Base-by-base conservation (phyloP, 441 rosid species). In the Gossypium gossypioides region DNA sequence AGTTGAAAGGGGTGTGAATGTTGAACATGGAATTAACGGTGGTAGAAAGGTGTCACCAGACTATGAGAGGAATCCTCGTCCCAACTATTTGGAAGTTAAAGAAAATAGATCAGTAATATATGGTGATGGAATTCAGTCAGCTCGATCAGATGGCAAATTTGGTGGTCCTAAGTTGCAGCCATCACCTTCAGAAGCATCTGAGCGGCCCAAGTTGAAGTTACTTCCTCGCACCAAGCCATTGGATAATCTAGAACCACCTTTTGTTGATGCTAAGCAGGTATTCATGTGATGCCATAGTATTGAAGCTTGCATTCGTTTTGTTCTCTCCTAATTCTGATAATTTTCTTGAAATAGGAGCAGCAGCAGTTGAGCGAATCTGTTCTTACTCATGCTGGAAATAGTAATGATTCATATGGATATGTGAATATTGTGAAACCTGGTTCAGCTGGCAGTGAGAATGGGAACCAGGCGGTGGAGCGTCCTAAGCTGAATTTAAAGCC, bases 171-270 rank as follows among this genome's bases (percentile, higher is more conserved):
- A 79, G n/a, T 66, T 81, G 77, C 87, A 80, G 56, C 72, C 78
- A 58, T 70, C 72, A 15, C 60, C 0, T 0, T 9, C 54, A 2
- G 76, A 83, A 83, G 75, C 69, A 51, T 73, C 51, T 61, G 92
- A 85, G 74, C 80, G 93, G 48, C 92, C 92, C 60, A 91, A 86
- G 83, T 80, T 91, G 75, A 89, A 82, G 80, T 83, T 91, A 29
- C 80, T 85, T 69, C 89, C 91, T 19, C 84, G 90, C 73, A 77
- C 85, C 56, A 90, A 81, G 84, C 92, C 89, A 67, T 54, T 82
- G 78, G 90, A 85, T 66, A 83, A 32, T 77, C 12, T 77, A 64
- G 93, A 88, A 62, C 73, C 76, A n/a, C 71, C 81, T 73, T 27
- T 58, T 71, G 73, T 71, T 57, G 87, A 84, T 69, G 79, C 79